Evolutionary conservation across 257 asterid genomes (phyloP).

Genomic region (Nicotiana noctiflora): DNA sequence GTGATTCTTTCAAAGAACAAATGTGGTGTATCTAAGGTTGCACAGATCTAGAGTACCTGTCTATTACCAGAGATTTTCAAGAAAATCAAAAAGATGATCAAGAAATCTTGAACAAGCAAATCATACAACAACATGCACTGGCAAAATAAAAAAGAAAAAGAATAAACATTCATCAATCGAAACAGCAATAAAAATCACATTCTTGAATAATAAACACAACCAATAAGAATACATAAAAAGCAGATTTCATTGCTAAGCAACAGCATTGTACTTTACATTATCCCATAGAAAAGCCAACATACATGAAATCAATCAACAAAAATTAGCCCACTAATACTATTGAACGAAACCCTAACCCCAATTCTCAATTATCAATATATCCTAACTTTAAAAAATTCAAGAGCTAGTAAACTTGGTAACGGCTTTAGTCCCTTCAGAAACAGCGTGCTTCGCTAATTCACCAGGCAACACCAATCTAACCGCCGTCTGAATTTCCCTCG

Average conservation of each 20-base stretch:
- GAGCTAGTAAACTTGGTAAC: slow-evolving; percentile 10
- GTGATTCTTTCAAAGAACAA: too few species aligned
- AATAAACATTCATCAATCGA: too few species aligned
- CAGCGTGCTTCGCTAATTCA: slow-evolving; percentile 12
- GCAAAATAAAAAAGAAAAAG: too few species aligned
- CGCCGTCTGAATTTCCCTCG: slow-evolving; percentile 9
- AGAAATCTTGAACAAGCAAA: too few species aligned
- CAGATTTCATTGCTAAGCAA: background rate
- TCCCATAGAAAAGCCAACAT: background rate
- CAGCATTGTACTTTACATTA: background rate
- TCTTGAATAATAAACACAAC: too few species aligned
- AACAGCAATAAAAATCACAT: too few species aligned
- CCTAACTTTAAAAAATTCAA: background rate
- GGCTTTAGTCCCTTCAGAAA: slow-evolving; percentile 9
- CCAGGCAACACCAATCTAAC: slow-evolving; percentile 11
- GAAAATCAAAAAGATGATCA: too few species aligned
- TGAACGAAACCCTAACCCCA: background rate
- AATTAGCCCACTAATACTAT: background rate
- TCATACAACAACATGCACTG: too few species aligned
- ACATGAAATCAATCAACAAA: background rate
- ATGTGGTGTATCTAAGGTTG: too few species aligned
- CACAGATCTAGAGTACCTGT: too few species aligned
- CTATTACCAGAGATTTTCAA: too few species aligned
- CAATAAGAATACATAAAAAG: background rate
- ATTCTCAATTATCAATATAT: background rate